Evolutionary conservation across 176 grass and related monocot species (phyloP).

Genomic region (Aegilops umbellulata): DNA sequence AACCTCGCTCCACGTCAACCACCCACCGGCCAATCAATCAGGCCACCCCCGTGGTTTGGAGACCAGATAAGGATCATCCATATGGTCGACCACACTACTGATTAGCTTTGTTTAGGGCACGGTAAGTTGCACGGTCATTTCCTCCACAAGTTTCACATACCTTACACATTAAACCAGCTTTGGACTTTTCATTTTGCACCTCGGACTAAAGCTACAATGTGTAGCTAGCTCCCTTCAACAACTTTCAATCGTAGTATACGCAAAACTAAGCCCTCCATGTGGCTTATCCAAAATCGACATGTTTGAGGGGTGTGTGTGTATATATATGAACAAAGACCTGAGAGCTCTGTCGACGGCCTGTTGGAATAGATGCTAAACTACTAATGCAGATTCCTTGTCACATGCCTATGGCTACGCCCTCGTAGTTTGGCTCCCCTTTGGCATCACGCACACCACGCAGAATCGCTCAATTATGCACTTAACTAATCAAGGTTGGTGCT

Average conservation of each 20-base stretch:
- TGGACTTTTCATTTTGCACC: not conserved
- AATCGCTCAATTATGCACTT: not conserved
- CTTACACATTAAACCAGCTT: not conserved
- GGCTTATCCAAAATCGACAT: not conserved
- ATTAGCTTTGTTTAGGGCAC: conserved; percentile 19
- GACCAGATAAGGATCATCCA: conserved; percentile 47
- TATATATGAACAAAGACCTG: not conserved
- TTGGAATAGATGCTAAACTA: conserved; percentile 33
- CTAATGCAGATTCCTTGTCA: conserved; percentile 46
- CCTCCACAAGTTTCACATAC: not conserved
- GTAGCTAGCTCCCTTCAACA: not conserved
- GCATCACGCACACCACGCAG: conserved; percentile 35
- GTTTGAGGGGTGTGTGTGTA: not conserved
- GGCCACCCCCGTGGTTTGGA: not conserved
- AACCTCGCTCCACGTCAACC: not conserved
- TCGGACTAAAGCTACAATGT: not conserved
- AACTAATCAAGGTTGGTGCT: not conserved
- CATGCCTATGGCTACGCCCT: conserved; percentile 34
- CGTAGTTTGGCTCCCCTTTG: not conserved
- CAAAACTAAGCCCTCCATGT: not conserved
- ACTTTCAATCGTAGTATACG: not conserved
- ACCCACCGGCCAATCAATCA: not conserved
- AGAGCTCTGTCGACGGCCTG: not conserved
- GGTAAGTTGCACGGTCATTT: conserved; percentile 23
- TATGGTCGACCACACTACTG: not conserved